These are phyloP conservation scores for Phytomonas sp. DNA, from an alignment of 208 protist species.

Conservation along the genomic window DNA sequence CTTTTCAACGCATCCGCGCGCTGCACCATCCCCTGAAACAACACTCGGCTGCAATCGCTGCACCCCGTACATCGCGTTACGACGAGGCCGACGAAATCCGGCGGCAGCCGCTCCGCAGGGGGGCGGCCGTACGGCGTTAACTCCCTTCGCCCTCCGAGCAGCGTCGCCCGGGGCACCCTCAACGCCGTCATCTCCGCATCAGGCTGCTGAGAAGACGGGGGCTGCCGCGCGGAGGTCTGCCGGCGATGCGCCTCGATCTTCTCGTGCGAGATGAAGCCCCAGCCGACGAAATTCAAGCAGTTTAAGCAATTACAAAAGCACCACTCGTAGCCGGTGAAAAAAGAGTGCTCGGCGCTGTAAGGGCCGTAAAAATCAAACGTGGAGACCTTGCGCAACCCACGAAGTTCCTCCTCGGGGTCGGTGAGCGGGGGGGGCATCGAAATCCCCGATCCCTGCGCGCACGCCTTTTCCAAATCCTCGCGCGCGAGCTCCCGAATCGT, in stretches of 20 bases:
- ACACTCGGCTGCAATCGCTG: slow-evolving; percentile 17
- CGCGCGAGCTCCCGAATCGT: not conserved
- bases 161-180: too few species aligned
- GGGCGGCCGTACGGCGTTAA: too few species aligned
- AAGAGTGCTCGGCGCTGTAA: slow-evolving; percentile 69
- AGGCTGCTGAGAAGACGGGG: not conserved
- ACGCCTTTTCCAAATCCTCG: too few species aligned
- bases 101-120: slow-evolving; percentile 1
- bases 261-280: slow-evolving; percentile 44
- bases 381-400: not conserved
- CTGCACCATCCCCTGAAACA: not conserved
- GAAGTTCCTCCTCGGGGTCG: not conserved
- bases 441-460: too few species aligned
- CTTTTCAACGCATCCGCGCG: too few species aligned
- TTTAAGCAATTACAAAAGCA: slow-evolving; percentile 38
- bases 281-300: slow-evolving; percentile 68
- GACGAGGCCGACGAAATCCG: slow-evolving; percentile 69
- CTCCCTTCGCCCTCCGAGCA: too few species aligned
- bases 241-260: not conserved
- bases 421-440: too few species aligned
- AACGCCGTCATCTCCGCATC: too few species aligned
- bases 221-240: not conserved
- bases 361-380: not conserved
- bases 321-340: slow-evolving; percentile 75
- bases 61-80: slow-evolving; percentile 58